These are phyloP conservation scores for Gastrolobium bilobum DNA, from an alignment of 306 rosid genomes.

Conservation along the genomic window DNA sequence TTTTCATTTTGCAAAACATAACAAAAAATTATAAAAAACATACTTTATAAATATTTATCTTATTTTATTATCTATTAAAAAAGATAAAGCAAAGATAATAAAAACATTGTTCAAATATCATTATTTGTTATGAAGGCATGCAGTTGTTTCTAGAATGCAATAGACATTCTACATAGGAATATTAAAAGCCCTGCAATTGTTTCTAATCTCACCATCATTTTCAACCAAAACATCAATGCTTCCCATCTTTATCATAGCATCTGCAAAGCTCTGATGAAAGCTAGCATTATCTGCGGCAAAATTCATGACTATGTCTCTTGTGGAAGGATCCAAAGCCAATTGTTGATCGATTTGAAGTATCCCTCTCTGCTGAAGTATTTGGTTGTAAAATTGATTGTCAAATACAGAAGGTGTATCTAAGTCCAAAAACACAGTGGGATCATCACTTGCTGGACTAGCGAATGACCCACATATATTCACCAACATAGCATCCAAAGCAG, in stretches of 20 bases:
- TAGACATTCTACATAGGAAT: too few species aligned
- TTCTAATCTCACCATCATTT: constrained; percentile 55
- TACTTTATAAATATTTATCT: too few species aligned
- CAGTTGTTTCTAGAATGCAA: too few species aligned
- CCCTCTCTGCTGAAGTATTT: constrained; percentile 47
- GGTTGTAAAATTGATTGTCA: constrained; percentile 52
- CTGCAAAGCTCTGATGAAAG: constrained; percentile 52
- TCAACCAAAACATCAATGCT: constrained; percentile 48
- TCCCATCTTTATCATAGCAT: constrained; percentile 60
- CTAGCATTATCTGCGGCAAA: constrained; percentile 43
- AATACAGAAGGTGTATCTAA: constrained; percentile 44
- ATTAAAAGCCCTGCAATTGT: constrained; percentile 58
- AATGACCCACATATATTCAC: constrained; percentile 24
- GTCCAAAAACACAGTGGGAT: constrained; percentile 54
- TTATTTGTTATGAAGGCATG: too few species aligned
- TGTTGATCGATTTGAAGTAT: constrained; percentile 58
- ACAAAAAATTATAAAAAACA: too few species aligned
- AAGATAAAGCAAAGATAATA: too few species aligned
- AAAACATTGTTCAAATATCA: too few species aligned
- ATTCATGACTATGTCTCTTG: constrained; percentile 38
- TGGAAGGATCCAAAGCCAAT: constrained; percentile 46
- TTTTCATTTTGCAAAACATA: too few species aligned
- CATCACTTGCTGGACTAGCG: neutral
- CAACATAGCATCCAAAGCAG: constrained; percentile 42
- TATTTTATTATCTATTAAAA: too few species aligned